These are phyloP conservation scores for Shiraia sp. DNA, from an alignment of 2,329 filamentous ascomycete species.

Conservation along the genomic window DNA sequence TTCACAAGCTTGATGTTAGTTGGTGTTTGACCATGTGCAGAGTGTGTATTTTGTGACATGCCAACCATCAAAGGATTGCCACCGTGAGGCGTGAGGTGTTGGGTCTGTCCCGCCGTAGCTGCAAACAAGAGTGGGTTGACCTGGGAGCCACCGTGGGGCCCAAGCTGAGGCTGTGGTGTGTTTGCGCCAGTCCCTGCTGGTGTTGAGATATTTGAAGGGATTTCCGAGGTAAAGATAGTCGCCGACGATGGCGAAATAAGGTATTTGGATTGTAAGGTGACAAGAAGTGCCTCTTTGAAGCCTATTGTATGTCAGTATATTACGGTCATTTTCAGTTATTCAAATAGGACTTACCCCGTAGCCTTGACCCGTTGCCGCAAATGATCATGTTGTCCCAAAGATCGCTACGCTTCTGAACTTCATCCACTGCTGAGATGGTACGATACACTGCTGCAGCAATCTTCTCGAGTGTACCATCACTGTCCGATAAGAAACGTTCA, in stretches of 20 bases:
- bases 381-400: conserved; percentile 94
- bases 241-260: conserved; percentile 89
- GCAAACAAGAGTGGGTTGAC: conserved; percentile 93
- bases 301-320: conserved; percentile 55
- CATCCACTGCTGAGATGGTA: conserved; percentile 79
- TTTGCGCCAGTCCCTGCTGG: conserved; percentile 88
- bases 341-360: conserved; percentile 55
- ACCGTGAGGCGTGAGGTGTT: conserved; percentile 51
- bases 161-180: conserved; percentile 71
- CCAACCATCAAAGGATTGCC: conserved; percentile 34
- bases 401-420: conserved; percentile 79
- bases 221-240: conserved; percentile 95
- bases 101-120: conserved; percentile 74
- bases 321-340: background rate
- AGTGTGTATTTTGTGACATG: conserved; percentile 57
- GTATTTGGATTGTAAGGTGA: conserved; percentile 78
- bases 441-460: conserved; percentile 84
- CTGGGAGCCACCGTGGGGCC: conserved; percentile 55
- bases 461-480: conserved; percentile 74
- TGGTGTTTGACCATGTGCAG: conserved; percentile 73
- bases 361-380: conserved; percentile 80
- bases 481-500: conserved; percentile 70
- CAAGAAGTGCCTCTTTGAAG: conserved; percentile 85
- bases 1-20: conserved; percentile 79
- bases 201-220: conserved; percentile 91